Evolutionary conservation across 148 eudicot species (phyloP).

Genomic region (Polygonum maritimum): DNA sequence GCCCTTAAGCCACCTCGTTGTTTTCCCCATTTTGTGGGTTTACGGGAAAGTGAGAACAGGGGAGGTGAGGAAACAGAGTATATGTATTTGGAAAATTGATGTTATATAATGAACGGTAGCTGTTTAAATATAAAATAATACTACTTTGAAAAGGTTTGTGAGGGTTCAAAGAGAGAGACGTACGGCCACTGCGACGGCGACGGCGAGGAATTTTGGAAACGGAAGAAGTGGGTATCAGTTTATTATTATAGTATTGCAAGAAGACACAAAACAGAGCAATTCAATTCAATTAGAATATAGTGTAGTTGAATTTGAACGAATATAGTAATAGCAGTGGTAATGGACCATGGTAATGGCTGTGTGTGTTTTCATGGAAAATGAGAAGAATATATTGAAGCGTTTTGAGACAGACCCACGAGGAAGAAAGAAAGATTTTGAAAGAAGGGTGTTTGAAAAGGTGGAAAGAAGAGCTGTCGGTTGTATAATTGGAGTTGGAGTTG

Average conservation of each 20-base stretch:
- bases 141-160: neutral
- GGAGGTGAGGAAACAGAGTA: neutral
- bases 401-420: neutral
- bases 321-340: neutral
- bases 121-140: no score
- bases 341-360: neutral
- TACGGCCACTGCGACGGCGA: neutral
- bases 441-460: neutral
- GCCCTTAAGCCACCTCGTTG: constrained; percentile 9
- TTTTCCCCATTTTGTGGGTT: constrained; percentile 9
- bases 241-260: neutral
- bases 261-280: neutral
- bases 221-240: neutral
- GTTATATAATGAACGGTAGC: no score
- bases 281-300: neutral
- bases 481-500: constrained; percentile 10
- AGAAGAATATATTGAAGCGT: neutral
- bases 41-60: neutral
- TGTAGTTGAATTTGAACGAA: no score
- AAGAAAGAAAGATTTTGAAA: neutral
- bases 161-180: neutral
- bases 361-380: no score
- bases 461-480: neutral
- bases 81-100: neutral
- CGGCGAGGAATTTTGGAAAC: neutral